These are phyloP conservation scores for Suillus lakei DNA, from an alignment of 768 basidiomycete species.

Conservation along the genomic window DNA sequence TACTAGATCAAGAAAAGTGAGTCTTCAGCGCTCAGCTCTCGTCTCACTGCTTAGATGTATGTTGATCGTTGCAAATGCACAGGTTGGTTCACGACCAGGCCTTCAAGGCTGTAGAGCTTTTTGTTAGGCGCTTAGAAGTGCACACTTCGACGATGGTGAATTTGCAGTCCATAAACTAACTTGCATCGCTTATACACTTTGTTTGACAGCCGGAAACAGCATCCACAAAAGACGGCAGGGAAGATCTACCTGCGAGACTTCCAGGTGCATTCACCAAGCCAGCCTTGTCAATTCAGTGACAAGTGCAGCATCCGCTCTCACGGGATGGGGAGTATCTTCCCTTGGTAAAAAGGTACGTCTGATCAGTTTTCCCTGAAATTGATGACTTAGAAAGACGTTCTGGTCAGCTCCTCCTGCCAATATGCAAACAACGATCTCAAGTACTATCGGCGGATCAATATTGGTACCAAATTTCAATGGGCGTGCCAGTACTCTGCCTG, in stretches of 20 bases:
- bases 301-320: conserved; percentile 89
- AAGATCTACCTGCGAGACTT: conserved; percentile 33
- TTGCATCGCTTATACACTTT: background rate
- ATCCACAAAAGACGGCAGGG: conserved; percentile 38
- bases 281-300: conserved; percentile 82
- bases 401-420: conserved; percentile 69
- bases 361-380: background rate
- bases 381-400: background rate
- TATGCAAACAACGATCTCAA: conserved; percentile 67
- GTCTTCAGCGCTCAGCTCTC: conserved; percentile 24
- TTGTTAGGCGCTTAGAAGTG: conserved; percentile 81
- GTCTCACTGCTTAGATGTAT: background rate
- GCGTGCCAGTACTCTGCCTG: background rate
- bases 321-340: conserved; percentile 96
- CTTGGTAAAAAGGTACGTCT: conserved; percentile 74
- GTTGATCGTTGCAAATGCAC: conserved; percentile 1
- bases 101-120: conserved; percentile 90
- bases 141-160: conserved; percentile 85
- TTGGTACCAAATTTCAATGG: conserved; percentile 43
- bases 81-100: conserved; percentile 96
- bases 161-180: conserved; percentile 11
- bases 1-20: conserved; percentile 94
- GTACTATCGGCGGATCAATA: conserved; percentile 42
- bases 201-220: conserved; percentile 60
- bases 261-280: conserved; percentile 32